Percentiles rank a stretch among this genome's conserved stretches.
phyloP scores from a whole-genome alignment of 2,329 filamentous ascomycete genomes.

The Neopestalotiopsis rosae region DNA sequence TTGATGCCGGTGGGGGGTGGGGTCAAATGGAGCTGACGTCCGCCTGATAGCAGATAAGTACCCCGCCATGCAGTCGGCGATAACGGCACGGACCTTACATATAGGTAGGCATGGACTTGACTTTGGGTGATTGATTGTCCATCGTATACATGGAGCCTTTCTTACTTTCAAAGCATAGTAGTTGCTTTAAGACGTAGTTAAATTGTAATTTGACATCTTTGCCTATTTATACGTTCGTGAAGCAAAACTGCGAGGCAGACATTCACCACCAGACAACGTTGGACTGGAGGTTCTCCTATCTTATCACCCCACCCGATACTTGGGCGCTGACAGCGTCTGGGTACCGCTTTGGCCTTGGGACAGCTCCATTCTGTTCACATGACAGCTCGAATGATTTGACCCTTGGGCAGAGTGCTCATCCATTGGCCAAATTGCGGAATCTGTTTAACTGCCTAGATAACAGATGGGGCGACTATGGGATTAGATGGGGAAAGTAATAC shows the following conservation, averaged over 20 bases:
- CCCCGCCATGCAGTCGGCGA: slow-evolving; percentile 10
- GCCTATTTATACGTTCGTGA: too few species aligned
- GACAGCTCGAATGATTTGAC: not conserved
- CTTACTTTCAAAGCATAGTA: too few species aligned
- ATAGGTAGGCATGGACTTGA: too few species aligned
- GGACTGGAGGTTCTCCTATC: too few species aligned
- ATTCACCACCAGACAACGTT: too few species aligned
- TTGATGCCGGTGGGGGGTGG: not conserved
- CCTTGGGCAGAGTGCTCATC: not conserved
- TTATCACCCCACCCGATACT: not conserved
- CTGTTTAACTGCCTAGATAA: not conserved
- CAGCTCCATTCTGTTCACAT: slow-evolving; percentile 3
- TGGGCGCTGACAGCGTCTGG: not conserved
- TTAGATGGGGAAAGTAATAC: not conserved
- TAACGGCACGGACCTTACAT: not conserved
- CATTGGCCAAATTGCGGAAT: not conserved
- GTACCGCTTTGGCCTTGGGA: not conserved
- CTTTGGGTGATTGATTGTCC: too few species aligned
- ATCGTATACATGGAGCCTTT: too few species aligned
- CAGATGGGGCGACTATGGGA: not conserved
- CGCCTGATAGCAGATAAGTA: slow-evolving; percentile 16
- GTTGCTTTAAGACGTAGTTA: too few species aligned
- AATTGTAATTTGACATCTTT: too few species aligned
- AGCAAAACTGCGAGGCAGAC: too few species aligned
- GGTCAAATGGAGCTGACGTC: slow-evolving; percentile 6